phyloP scores from a whole-genome alignment of 2,329 filamentous ascomycete species.

The Microdochium nivale region DNA sequence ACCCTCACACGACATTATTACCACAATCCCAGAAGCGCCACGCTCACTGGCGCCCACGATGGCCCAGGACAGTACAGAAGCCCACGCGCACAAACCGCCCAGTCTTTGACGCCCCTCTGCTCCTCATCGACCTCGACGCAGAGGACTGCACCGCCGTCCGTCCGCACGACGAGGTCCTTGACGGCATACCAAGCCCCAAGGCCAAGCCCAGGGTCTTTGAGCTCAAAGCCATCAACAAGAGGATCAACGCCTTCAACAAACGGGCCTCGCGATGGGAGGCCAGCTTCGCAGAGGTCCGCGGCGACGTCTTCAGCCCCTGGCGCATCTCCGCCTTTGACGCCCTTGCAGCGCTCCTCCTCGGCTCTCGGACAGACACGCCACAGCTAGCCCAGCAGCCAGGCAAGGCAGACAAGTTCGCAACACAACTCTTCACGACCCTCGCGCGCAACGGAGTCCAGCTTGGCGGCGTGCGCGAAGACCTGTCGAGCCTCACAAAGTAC shows the following conservation, averaged over 20 bases:
- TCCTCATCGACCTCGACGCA: constrained; percentile 45
- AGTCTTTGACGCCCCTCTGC: constrained; percentile 25
- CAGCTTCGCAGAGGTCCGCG: constrained; percentile 4
- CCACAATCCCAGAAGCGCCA: not conserved
- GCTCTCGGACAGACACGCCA: not conserved
- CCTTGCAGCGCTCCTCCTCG: constrained; percentile 26
- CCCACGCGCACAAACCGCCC: constrained; percentile 5
- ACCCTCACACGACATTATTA: not conserved
- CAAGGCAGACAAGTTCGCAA: not conserved
- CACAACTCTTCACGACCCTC: constrained; percentile 4
- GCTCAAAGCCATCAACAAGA: constrained; percentile 20
- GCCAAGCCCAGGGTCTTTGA: constrained; percentile 7
- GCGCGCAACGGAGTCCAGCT: constrained; percentile 18
- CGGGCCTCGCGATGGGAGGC: constrained; percentile 8
- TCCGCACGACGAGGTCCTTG: constrained; percentile 25
- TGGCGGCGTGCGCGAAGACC: constrained; percentile 3
- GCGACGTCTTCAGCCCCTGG: constrained; percentile 20
- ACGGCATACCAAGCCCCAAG: constrained; percentile 11
- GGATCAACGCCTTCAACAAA: constrained; percentile 20
- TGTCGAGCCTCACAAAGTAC: constrained; percentile 12
- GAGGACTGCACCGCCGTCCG: constrained; percentile 34
- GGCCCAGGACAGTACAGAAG: constrained; percentile 3
- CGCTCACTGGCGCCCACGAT: not conserved
- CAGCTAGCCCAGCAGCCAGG: not conserved
- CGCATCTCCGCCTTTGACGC: constrained; percentile 33